Conservation (phyloP, 495 filamentous ascomycete species). For the Bacidia rubella region DNA sequence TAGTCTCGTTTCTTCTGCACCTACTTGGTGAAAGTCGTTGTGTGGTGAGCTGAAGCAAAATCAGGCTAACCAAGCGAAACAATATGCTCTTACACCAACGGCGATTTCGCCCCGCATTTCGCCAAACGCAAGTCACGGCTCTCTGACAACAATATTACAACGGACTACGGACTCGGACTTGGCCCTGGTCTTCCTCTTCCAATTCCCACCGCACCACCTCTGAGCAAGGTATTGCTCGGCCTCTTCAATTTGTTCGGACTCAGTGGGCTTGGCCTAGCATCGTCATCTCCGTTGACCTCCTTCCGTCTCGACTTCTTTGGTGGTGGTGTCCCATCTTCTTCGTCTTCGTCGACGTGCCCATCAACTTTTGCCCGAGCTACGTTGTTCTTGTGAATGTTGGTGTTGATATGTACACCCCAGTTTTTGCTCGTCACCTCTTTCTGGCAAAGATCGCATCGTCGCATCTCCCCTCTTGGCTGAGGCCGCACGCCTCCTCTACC, state of each 20-base stretch:
- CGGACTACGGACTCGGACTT: background rate
- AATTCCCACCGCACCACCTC: background rate
- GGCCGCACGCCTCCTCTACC: background rate
- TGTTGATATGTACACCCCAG: constrained; percentile 5
- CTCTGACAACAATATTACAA: background rate
- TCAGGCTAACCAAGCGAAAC: no score
- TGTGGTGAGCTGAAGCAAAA: no score
- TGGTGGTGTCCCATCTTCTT: background rate
- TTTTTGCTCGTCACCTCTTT: background rate
- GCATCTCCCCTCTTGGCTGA: background rate
- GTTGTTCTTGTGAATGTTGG: background rate
- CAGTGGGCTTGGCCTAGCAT: background rate
- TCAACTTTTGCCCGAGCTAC: background rate
- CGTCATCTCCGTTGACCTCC: background rate
- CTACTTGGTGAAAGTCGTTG: no score
- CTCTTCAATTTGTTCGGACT: background rate
- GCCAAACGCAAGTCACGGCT: no score
- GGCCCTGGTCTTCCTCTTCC: background rate
- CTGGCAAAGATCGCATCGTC: background rate
- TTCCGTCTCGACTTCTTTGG: background rate
- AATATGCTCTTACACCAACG: no score
- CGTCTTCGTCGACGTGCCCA: no score
- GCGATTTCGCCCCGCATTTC: no score
- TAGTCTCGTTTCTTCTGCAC: no score
- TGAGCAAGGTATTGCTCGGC: background rate